Percentiles rank a stretch among this genome's conserved stretches.
phyloP scores from a whole-genome alignment of 2,329 filamentous ascomycete species.

The Colletotrichum scovillei region DNA sequence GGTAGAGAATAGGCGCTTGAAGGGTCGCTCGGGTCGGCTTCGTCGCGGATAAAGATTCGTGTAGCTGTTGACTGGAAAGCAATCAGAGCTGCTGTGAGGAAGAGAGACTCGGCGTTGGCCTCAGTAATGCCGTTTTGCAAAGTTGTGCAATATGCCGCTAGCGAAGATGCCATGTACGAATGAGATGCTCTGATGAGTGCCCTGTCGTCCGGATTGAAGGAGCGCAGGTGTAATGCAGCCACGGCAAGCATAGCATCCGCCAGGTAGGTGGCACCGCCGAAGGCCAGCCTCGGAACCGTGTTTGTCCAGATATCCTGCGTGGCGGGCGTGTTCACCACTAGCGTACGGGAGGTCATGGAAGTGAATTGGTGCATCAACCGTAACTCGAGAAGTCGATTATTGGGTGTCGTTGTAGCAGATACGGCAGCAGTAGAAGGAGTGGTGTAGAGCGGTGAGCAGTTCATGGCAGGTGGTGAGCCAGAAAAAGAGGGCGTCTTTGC shows the following conservation, averaged over 20 bases:
- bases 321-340: constrained; percentile 63
- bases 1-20: constrained; percentile 66
- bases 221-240: constrained; percentile 71
- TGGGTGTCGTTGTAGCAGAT: constrained; percentile 46
- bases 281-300: constrained; percentile 70
- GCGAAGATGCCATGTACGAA: constrained; percentile 72
- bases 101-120: constrained; percentile 71
- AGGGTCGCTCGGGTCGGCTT: constrained; percentile 53
- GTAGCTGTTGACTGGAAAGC: constrained; percentile 75
- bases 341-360: constrained; percentile 68
- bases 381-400: constrained; percentile 67
- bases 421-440: constrained; percentile 45
- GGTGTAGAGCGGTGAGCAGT: constrained; percentile 48
- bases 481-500: constrained; percentile 38
- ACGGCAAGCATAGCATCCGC: constrained; percentile 74
- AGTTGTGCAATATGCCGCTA: constrained; percentile 69
- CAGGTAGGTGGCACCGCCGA: constrained; percentile 67
- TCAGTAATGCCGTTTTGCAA: constrained; percentile 68
- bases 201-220: constrained; percentile 66
- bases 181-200: constrained; percentile 71
- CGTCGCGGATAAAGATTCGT: constrained; percentile 70
- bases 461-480: constrained; percentile 34
- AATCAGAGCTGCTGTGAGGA: constrained; percentile 72
- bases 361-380: constrained; percentile 75
- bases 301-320: constrained; percentile 70